Evolutionary conservation across 106 monocot genomes (phyloP).

Genomic region (Gastrodia elata): DNA sequence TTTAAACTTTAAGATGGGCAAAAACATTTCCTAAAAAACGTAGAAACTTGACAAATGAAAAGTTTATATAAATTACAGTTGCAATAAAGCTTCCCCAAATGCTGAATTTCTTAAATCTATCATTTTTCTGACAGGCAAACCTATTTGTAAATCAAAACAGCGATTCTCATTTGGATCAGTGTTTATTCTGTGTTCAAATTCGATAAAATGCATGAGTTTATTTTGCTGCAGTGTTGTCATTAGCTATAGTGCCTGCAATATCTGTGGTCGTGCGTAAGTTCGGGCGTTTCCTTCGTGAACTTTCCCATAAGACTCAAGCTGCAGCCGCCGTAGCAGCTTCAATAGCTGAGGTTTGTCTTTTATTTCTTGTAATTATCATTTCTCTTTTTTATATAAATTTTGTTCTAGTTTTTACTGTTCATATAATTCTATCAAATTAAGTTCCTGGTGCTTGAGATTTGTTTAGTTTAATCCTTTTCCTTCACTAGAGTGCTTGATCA

Average conservation of each 20-base stretch:
- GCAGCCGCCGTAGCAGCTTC: slow-evolving; percentile 94
- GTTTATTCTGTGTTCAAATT: background rate
- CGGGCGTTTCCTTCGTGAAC: slow-evolving; percentile 95
- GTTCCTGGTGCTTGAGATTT: background rate
- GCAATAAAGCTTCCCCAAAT: no score
- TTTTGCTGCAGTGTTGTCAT: slow-evolving; percentile 66
- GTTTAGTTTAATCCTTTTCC: background rate
- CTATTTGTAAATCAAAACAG: background rate
- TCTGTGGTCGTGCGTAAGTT: slow-evolving; percentile 85
- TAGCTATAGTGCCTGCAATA: slow-evolving; percentile 75
- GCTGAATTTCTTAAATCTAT: no score
- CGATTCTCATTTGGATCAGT: background rate
- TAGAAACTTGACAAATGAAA: no score
- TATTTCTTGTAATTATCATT: background rate
- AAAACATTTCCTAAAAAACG: no score
- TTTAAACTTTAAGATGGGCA: no score
- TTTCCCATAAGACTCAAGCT: slow-evolving; percentile 98
- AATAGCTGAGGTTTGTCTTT: slow-evolving; percentile 83
- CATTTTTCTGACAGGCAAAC: background rate
- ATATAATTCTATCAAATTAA: background rate
- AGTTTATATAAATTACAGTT: no score
- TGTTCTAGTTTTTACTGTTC: background rate
- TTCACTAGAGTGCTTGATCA: no score
- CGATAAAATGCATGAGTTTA: slow-evolving; percentile 1
- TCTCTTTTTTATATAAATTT: background rate